A percentile compares a stretch with the other conserved stretches of the same genome.
phyloP scores from a whole-genome alignment of 768 basidiomycete species.

The Gymnopilus dilepis region DNA sequence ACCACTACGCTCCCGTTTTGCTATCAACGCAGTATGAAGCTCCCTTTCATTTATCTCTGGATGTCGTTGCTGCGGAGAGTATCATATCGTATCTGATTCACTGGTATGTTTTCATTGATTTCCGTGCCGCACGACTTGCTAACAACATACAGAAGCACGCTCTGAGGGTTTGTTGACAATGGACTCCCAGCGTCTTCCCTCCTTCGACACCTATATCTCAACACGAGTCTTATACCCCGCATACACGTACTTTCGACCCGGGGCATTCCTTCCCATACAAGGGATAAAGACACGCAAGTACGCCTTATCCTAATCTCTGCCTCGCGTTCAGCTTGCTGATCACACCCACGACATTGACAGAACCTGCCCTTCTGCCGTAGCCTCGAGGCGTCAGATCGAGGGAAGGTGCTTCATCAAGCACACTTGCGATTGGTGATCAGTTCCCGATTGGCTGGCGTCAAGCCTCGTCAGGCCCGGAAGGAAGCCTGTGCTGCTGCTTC shows the following conservation, averaged over 20 bases:
- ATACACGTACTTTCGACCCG: not conserved
- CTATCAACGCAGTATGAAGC: not conserved
- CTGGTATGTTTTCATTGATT: not conserved
- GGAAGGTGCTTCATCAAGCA: not conserved
- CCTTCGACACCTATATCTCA: not conserved
- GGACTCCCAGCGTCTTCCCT: not conserved
- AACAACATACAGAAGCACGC: not conserved
- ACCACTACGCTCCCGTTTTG: not conserved
- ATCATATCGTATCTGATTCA: conserved; percentile 5
- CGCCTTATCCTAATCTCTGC: conserved; percentile 7
- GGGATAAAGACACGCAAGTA: not conserved
- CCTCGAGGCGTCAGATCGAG: conserved; percentile 15
- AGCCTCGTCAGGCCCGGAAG: no score
- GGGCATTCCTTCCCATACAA: not conserved
- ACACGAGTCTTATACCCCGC: not conserved
- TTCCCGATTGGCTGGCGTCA: not conserved
- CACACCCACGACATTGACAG: conserved; percentile 11
- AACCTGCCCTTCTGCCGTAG: conserved; percentile 15
- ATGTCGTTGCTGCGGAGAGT: not conserved
- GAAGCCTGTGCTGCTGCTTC: not conserved
- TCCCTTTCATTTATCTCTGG: not conserved
- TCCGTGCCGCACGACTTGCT: not conserved
- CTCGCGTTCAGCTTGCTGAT: conserved; percentile 14
- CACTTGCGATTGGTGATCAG: not conserved
- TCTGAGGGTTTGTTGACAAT: no score